A percentile compares a stretch with the other conserved stretches of the same genome.
These are phyloP conservation scores for Tieghemostelium lacteum DNA, from an alignment of 78 protist species.

Conservation along the genomic window DNA sequence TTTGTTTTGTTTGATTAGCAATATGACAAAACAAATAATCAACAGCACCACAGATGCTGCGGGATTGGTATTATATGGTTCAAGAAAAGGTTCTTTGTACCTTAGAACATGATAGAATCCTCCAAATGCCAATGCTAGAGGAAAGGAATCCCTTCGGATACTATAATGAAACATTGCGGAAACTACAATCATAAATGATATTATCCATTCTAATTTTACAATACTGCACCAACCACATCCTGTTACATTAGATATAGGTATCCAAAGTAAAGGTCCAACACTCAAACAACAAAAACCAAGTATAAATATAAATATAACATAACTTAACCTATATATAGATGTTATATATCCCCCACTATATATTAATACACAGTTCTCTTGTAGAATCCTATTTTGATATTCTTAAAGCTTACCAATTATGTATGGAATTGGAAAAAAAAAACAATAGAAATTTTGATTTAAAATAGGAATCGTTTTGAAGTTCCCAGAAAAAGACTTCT, in stretches of 20 bases:
- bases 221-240: slow-evolving; percentile 67
- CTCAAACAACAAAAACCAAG: slow-evolving; percentile 47
- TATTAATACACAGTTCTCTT: neutral
- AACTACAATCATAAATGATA: slow-evolving; percentile 13
- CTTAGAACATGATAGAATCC: slow-evolving; percentile 31
- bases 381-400: neutral
- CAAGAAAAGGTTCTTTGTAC: slow-evolving; percentile 9
- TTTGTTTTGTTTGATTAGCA: neutral
- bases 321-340: slow-evolving; percentile 8
- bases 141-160: slow-evolving; percentile 44
- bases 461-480: neutral
- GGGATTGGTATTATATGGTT: slow-evolving; percentile 10
- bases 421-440: slow-evolving; percentile 14
- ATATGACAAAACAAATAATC: neutral
- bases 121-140: slow-evolving; percentile 7
- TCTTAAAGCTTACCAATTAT: slow-evolving; percentile 15
- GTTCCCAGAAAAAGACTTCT: neutral
- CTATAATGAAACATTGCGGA: slow-evolving; percentile 42
- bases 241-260: slow-evolving; percentile 2
- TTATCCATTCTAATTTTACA: slow-evolving; percentile 43
- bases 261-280: slow-evolving; percentile 63
- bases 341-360: neutral
- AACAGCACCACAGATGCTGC: neutral
- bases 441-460: neutral
- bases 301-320: slow-evolving; percentile 19